phyloP scores from a whole-genome alignment of 768 basidiomycete species.

The Mrakia blollopis region DNA sequence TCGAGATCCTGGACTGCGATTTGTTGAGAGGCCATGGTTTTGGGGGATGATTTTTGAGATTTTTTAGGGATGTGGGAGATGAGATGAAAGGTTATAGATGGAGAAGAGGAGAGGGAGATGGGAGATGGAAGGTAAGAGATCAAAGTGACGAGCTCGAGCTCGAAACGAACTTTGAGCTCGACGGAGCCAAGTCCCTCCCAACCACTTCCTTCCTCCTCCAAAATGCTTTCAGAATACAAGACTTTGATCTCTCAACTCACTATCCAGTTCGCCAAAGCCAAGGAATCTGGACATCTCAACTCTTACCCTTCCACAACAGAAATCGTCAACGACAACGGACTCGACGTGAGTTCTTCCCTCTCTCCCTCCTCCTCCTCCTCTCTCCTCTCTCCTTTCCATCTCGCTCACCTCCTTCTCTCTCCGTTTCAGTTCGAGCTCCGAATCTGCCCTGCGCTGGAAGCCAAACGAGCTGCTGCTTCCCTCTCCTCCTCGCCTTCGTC shows the following conservation, averaged over 20 bases:
- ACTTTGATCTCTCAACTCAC: conserved; percentile 9
- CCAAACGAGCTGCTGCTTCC: conserved; percentile 19
- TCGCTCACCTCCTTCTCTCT: background rate
- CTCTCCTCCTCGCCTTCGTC: background rate
- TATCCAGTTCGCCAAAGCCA: conserved; percentile 29
- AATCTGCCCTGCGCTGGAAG: conserved; percentile 28
- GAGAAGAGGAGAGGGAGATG: background rate
- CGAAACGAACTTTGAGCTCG: background rate
- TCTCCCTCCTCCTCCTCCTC: background rate
- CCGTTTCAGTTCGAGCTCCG: conserved; percentile 26
- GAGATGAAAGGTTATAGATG: background rate
- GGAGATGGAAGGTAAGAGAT: background rate
- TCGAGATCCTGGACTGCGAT: conserved; percentile 79
- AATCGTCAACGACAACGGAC: conserved; percentile 26
- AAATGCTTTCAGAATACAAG: conserved; percentile 26
- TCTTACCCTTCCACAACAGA: conserved; percentile 25
- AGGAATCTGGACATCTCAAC: conserved; percentile 23
- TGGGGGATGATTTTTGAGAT: too few relatives aligned
- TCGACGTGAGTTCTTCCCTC: conserved; percentile 15
- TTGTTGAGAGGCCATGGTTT: conserved; percentile 51
- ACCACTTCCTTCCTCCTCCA: background rate
- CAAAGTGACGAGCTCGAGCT: background rate
- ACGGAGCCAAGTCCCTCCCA: background rate
- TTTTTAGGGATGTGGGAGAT: too few relatives aligned
- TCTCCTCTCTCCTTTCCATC: background rate